Base-by-base conservation (phyloP, 228 moss, liverwort and hornwort species). In the Sphagnum magellanicum region DNA sequence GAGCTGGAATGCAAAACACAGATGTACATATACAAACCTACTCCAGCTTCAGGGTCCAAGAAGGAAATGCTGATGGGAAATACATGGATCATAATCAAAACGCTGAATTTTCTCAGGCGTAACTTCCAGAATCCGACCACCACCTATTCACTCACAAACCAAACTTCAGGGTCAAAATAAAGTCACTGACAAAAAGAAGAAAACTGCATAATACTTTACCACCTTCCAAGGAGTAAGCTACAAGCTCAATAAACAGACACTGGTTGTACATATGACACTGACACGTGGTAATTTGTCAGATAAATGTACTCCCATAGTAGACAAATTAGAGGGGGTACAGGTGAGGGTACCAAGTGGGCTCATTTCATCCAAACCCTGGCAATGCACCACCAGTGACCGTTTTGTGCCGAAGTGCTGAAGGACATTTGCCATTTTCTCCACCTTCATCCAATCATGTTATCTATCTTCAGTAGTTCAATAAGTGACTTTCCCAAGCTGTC, bases 321-420 rank as follows among this genome's bases (percentile, higher is more conserved):
- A 9, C 61, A 62, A 60, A 14, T 47, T 8, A 47, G 61, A 16
- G 8, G 47, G 8, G 47, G 61, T 61, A 63, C 59, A 10, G 63
- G 32, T 70, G 70, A 68, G 74, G 50, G 70, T 87, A 93, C 90
- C 95, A 63, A 96, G 84, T 52, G 95, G 95, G 66, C 92, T 92
- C 88, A 96, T 96, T 79, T 96, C 95, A 77, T 96, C 95, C 70
- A 96, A 81, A 65, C 95, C 95, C 70, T 91, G 84, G 66, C 92
- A 96, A 75, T 96, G 91, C 69, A 96, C 95, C 69, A 96, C 95
- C 62, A 96, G 84, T 4, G 92, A 86, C 68, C 92, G 81, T 71
- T 86, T 78, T 78, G 91, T 71, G 66, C 95, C 95, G 70, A 91
- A 92, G 53, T 89, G 84, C 64, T 92, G 92, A 67, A 96, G 81